Evolutionary conservation across 2,329 filamentous ascomycete species (phyloP).

Genomic region (Sclerotinia minor): DNA sequence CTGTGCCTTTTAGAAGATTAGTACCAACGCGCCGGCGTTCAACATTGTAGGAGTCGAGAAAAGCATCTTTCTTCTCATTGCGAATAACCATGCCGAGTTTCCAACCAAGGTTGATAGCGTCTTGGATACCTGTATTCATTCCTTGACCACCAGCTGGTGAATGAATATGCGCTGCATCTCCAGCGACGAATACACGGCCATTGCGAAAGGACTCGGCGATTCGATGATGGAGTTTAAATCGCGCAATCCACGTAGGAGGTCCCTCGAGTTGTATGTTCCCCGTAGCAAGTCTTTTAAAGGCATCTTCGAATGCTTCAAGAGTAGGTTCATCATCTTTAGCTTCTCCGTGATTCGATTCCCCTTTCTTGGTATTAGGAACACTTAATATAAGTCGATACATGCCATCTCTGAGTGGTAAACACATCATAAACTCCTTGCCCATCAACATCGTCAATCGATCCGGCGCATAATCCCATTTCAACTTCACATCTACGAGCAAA

Average conservation of each 20-base stretch:
- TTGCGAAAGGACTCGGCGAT: constrained; percentile 47
- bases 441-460: constrained; percentile 36
- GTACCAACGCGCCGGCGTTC: constrained; percentile 51
- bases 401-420: constrained; percentile 42
- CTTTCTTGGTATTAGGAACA: constrained; percentile 24
- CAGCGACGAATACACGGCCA: constrained; percentile 43
- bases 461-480: constrained; percentile 31
- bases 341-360: constrained; percentile 25
- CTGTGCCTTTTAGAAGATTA: constrained; percentile 47
- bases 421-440: constrained; percentile 43
- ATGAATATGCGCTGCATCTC: constrained; percentile 45
- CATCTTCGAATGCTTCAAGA: constrained; percentile 42
- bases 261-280: constrained; percentile 33
- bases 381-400: constrained; percentile 39
- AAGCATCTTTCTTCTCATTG: constrained; percentile 38
- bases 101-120: constrained; percentile 44
- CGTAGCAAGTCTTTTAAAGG: constrained; percentile 40
- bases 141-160: constrained; percentile 44
- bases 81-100: constrained; percentile 42
- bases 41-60: constrained; percentile 51
- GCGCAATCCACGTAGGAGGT: constrained; percentile 45
- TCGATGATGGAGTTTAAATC: constrained; percentile 50
- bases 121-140: constrained; percentile 45
- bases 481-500: constrained; percentile 47
- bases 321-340: constrained; percentile 31